A percentile compares a stretch with the other conserved stretches of the same genome.
Evolutionary conservation across 2,329 filamentous ascomycete species (phyloP).

Genomic region (Spiromastix sp.): DNA sequence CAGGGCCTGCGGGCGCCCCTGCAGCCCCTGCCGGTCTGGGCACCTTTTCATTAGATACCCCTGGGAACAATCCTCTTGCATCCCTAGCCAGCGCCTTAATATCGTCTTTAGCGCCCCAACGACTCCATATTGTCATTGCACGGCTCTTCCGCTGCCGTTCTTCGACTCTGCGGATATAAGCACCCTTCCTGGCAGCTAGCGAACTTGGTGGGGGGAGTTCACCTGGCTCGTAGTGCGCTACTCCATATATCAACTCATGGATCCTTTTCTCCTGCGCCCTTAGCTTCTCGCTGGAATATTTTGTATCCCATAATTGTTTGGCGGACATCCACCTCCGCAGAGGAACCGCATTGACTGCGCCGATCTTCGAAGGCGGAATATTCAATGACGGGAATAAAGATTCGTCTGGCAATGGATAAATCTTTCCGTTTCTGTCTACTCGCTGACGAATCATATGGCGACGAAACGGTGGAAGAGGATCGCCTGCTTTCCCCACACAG

Average conservation of each 20-base stretch:
- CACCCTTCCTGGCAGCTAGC: constrained; percentile 49
- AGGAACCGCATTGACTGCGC: constrained; percentile 67
- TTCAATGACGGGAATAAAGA: constrained; percentile 57
- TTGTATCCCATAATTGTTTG: constrained; percentile 62
- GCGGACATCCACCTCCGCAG: constrained; percentile 73
- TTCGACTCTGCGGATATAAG: constrained; percentile 34
- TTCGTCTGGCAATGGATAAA: constrained; percentile 56
- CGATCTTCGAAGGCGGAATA: constrained; percentile 55
- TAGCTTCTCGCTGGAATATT: constrained; percentile 58
- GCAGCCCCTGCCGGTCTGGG: no score
- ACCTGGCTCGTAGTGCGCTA: constrained; percentile 56
- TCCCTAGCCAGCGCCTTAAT: constrained; percentile 50
- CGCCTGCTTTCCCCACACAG: constrained; percentile 74
- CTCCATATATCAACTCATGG: constrained; percentile 62
- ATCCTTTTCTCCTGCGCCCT: constrained; percentile 64
- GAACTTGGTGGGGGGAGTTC: constrained; percentile 79
- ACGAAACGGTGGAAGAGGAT: constrained; percentile 67
- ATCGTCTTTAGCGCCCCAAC: constrained; percentile 85
- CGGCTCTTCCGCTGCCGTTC: constrained; percentile 55
- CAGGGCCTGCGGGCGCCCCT: no score
- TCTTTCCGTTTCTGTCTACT: constrained; percentile 66
- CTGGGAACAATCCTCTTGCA: no score
- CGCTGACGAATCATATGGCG: constrained; percentile 88
- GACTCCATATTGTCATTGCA: constrained; percentile 72
- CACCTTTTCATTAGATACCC: no score